Evolutionary conservation across 148 eudicot species (phyloP), one percentile per base, ranked within the genome.

Genomic region (Rhododendron simsii): DNA sequence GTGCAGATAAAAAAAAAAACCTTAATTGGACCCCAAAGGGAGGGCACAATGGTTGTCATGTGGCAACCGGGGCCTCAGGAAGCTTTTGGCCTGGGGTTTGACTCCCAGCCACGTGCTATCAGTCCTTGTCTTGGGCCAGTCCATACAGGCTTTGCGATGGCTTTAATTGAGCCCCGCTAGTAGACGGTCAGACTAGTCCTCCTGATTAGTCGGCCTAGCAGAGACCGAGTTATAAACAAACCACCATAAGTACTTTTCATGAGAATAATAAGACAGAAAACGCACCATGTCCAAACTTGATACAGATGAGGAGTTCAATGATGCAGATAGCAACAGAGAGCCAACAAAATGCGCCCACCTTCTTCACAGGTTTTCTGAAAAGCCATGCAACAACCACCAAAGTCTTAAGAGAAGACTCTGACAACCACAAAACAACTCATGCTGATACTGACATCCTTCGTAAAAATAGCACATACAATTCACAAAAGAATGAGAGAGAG

Each of bases 241-340:
- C 83, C 20, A 81, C 7, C 21, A 50, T 8, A 16, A n/a, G 50
- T 26, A 13, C 35, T 78, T 78, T 16, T 30, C 33, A 20, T 35
- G 67, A 55, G 80, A 45, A 74, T 2, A 8, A 50, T 7, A 75
- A 76, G 73, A 44, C 28, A 83, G 53, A 45, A 81, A 84, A 90
- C 95, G 12, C 76, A 95, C 99, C 99, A 35, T 95, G 93, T 82
- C 99, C 99, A 85, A 97, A 97, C 90, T 97, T 97, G 86, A 97
- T 91, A 85, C 99, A 97, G 39, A 97, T 97, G 85, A 97, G 94
- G 67, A 97, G 93, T 82, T 97, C 99, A 23, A 97, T 88, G 44
- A 97, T 97, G 93, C 99, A 97, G 63, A 97, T 95, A 61, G 98
- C 99, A 85, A 94, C 86, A 20, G 99, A 94, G 71, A 97, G 98